phyloP scores from a whole-genome alignment of 1,284 basidiomycete species.

The Veloboletus limbatus region DNA sequence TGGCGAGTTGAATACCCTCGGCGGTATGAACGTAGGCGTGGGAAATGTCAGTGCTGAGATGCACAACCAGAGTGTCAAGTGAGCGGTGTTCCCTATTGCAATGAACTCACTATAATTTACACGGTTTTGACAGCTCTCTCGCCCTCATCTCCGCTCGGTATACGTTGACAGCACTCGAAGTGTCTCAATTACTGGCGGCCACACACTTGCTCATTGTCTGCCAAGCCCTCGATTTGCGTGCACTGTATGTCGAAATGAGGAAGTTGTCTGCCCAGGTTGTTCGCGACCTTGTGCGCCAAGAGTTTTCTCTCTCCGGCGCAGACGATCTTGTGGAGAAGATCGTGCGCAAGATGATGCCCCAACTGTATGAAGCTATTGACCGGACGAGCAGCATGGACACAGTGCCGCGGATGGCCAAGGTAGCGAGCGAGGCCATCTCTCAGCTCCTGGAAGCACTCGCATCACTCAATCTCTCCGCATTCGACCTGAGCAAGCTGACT shows the following conservation, averaged over 20 bases:
- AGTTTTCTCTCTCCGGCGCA: constrained; percentile 13
- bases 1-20: constrained; percentile 75
- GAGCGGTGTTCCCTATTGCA: constrained; percentile 29
- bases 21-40: constrained; percentile 79
- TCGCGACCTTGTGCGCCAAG: constrained; percentile 15
- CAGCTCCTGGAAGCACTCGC: constrained; percentile 59
- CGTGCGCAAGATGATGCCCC: constrained; percentile 19
- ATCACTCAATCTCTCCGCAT: constrained; percentile 32
- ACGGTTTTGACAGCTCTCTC: constrained; percentile 55
- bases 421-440: constrained; percentile 59
- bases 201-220: constrained; percentile 77
- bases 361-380: constrained; percentile 55
- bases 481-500: constrained; percentile 28
- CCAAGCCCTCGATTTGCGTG: constrained; percentile 79
- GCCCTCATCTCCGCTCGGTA: constrained; percentile 79
- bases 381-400: constrained; percentile 70
- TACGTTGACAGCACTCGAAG: constrained; percentile 73
- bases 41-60: constrained; percentile 85
- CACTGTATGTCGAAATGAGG: constrained; percentile 65
- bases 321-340: constrained; percentile 20
- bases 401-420: constrained; percentile 58
- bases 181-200: constrained; percentile 69
- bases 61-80: constrained; percentile 88
- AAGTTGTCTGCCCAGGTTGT: constrained; percentile 18
- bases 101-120: constrained; percentile 1